Evolutionary conservation across 768 basidiomycete species (phyloP).

Genomic region (Termitomyces bulborhizus): DNA sequence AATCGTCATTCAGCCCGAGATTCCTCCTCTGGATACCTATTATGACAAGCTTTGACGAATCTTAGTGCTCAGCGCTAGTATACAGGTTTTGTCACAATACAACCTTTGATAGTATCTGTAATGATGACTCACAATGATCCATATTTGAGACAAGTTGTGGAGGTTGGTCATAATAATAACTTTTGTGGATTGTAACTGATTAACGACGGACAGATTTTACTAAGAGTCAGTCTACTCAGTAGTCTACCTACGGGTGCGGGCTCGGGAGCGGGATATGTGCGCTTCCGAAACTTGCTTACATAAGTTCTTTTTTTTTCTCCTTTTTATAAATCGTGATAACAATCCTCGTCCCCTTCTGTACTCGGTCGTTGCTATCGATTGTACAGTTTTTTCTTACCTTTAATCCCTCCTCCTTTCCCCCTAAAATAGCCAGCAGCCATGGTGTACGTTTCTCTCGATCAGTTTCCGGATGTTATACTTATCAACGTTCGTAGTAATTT

Average conservation of each 20-base stretch:
- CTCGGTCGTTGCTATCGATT: slow-evolving; percentile 10
- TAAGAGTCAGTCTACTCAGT: no score
- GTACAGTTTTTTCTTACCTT: neutral
- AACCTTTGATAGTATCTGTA: slow-evolving; percentile 7
- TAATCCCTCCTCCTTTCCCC: neutral
- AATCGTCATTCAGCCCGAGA: slow-evolving; percentile 56
- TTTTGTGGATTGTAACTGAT: neutral
- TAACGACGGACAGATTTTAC: neutral
- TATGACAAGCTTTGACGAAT: slow-evolving; percentile 81
- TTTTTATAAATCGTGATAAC: slow-evolving; percentile 12
- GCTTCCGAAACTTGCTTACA: slow-evolving; percentile 9
- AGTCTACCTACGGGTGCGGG: neutral
- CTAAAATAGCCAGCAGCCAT: slow-evolving; percentile 32
- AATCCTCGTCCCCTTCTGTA: slow-evolving; percentile 1
- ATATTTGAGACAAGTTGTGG: neutral
- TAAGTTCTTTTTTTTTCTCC: slow-evolving; percentile 5
- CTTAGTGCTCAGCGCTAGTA: neutral
- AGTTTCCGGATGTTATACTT: slow-evolving; percentile 16
- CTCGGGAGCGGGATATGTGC: neutral
- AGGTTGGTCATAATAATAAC: neutral
- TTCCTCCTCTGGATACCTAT: slow-evolving; percentile 82
- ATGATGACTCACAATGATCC: slow-evolving; percentile 7
- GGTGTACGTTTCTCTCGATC: slow-evolving; percentile 55
- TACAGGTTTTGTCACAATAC: slow-evolving; percentile 10
- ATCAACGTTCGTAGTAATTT: slow-evolving; percentile 61